Evolutionary conservation across 257 asterid species (phyloP).

Genomic region (Hygrophila difformis): DNA sequence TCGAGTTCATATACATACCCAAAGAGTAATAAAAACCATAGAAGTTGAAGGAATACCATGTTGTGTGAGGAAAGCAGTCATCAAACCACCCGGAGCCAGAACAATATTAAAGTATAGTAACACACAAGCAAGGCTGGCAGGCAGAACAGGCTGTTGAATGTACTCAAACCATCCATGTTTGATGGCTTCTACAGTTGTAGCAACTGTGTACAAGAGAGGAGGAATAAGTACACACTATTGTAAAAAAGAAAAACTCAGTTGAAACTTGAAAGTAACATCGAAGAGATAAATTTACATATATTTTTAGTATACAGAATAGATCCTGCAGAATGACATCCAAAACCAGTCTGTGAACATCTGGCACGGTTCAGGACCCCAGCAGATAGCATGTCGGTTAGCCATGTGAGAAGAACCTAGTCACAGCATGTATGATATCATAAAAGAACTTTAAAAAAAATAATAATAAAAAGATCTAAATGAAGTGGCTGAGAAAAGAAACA

Average conservation of each 20-base stretch:
- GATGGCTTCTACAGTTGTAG: conserved; percentile 48
- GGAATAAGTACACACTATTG: too few relatives aligned
- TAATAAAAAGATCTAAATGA: too few relatives aligned
- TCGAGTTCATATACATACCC: too few relatives aligned
- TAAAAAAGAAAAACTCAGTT: conserved; percentile 19
- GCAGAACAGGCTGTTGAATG: conserved; percentile 91
- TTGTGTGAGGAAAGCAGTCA: conserved; percentile 95
- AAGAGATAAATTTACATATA: conserved; percentile 42
- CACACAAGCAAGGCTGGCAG: conserved; percentile 92
- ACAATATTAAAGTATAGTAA: conserved; percentile 76
- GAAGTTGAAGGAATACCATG: conserved; percentile 54
- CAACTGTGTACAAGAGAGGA: conserved; percentile 28
- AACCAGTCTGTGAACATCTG: conserved; percentile 39
- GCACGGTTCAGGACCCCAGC: conserved; percentile 80
- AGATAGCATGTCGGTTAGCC: conserved; percentile 83
- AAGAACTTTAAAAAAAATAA: too few relatives aligned
- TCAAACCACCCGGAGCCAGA: conserved; percentile 90
- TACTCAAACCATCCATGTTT: conserved; percentile 91
- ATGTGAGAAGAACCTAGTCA: conserved; percentile 61
- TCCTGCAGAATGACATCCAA: conserved; percentile 27
- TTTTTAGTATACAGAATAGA: conserved; percentile 34
- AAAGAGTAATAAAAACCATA: too few relatives aligned
- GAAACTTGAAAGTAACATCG: conserved; percentile 7
- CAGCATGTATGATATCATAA: conserved; percentile 14
- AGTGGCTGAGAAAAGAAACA: too few relatives aligned